These are phyloP conservation scores for Plicaturopsis crispa DNA, from an alignment of 768 basidiomycete genomes.

Conservation along the genomic window DNA sequence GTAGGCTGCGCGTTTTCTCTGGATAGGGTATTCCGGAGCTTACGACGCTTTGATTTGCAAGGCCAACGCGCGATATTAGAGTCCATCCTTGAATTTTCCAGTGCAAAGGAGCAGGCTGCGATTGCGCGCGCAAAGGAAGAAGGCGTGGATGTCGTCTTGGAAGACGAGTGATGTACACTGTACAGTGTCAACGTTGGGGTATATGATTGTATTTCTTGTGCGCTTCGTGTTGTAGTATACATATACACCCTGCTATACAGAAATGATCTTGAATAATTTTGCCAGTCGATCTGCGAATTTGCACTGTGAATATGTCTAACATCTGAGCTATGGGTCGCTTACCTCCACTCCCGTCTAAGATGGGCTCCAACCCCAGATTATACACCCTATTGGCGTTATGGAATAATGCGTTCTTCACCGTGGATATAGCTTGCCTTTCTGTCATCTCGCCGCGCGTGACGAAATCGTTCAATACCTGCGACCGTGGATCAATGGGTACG, in stretches of 20 bases:
- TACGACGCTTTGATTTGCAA: too few relatives aligned
- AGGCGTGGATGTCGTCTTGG: constrained; percentile 50
- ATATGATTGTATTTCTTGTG: too few relatives aligned
- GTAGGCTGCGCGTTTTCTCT: constrained; percentile 22
- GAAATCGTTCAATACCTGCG: constrained; percentile 48
- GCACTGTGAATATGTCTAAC: too few relatives aligned
- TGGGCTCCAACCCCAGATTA: constrained; percentile 37
- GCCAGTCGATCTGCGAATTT: too few relatives aligned
- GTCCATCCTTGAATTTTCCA: constrained; percentile 43
- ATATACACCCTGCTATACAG: too few relatives aligned
- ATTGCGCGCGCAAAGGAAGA: constrained; percentile 38
- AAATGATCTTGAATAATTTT: too few relatives aligned
- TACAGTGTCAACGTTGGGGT: too few relatives aligned
- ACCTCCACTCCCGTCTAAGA: neutral
- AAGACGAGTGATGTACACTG: too few relatives aligned
- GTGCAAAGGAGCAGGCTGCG: constrained; percentile 37
- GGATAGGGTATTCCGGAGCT: too few relatives aligned
- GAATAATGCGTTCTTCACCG: constrained; percentile 54
- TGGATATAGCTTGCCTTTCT: constrained; percentile 43
- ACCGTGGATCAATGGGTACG: neutral
- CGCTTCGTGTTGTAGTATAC: too few relatives aligned
- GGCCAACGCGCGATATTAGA: constrained; percentile 55
- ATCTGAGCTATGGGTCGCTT: too few relatives aligned
- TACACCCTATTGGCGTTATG: constrained; percentile 63
- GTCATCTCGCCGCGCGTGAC: constrained; percentile 43